A percentile compares a stretch with the other conserved stretches of the same genome.
Conservation (phyloP, 805 yeast genomes). For the Metschnikowia similis region DNA sequence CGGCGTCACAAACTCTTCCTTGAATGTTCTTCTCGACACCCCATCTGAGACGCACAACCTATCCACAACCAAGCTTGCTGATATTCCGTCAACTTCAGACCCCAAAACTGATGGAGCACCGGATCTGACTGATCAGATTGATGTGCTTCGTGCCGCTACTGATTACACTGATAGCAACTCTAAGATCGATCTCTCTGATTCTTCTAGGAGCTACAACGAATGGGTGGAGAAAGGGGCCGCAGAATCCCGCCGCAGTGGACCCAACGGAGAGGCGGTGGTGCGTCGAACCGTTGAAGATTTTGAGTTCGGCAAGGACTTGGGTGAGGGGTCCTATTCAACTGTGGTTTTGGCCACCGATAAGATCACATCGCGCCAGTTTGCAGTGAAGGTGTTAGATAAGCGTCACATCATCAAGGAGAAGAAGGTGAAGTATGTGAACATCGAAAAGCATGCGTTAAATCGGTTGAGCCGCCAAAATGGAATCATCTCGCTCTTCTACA, state of each 20-base stretch:
- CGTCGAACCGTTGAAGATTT: slow-evolving; percentile 39
- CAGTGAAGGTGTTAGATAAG: slow-evolving; percentile 72
- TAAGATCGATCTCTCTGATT: slow-evolving; percentile 4
- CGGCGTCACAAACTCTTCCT: slow-evolving; percentile 30
- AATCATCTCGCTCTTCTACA: slow-evolving; percentile 64
- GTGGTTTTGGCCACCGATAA: slow-evolving; percentile 46
- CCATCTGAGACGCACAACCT: slow-evolving; percentile 19
- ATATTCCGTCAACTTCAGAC: not conserved
- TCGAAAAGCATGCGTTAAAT: slow-evolving; percentile 76
- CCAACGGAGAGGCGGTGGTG: slow-evolving; percentile 21
- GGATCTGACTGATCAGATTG: not conserved
- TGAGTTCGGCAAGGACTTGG: slow-evolving; percentile 38
- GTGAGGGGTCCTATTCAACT: slow-evolving; percentile 45
- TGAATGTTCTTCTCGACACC: slow-evolving; percentile 33
- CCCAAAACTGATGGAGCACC: not conserved
- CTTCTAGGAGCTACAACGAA: slow-evolving; percentile 14
- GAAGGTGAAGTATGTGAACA: slow-evolving; percentile 79
- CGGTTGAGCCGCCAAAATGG: slow-evolving; percentile 60
- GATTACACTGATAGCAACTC: slow-evolving; percentile 13
- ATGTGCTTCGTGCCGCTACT: slow-evolving; percentile 5
- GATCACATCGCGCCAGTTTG: slow-evolving; percentile 55
- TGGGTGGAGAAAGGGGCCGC: slow-evolving; percentile 39
- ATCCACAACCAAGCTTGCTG: slow-evolving; percentile 3
- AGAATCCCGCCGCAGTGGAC: slow-evolving; percentile 7
- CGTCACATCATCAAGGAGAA: slow-evolving; percentile 76